These are phyloP conservation scores for Botryotinia convoluta DNA, from an alignment of 2,329 filamentous ascomycete species.

Conservation along the genomic window DNA sequence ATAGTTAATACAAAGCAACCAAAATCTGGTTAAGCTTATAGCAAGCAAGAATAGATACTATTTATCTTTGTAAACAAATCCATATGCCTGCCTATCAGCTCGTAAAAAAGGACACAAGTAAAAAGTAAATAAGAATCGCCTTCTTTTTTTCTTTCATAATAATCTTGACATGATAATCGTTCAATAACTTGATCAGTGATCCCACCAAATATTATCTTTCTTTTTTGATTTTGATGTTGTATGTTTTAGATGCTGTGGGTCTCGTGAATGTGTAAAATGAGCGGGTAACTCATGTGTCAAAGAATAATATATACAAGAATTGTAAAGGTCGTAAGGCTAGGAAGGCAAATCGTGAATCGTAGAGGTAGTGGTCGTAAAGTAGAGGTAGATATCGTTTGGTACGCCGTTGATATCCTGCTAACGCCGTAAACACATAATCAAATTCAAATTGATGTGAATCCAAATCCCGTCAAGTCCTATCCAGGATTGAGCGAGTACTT, in stretches of 20 bases:
- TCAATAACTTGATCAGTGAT: constrained; percentile 13
- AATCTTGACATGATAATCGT: constrained; percentile 23
- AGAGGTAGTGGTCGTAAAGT: constrained; percentile 20
- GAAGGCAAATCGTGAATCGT: constrained; percentile 28
- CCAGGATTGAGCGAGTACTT: constrained; percentile 34
- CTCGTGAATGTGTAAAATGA: constrained; percentile 36
- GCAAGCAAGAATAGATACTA: constrained; percentile 16
- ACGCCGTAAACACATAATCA: constrained; percentile 30
- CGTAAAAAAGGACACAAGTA: constrained; percentile 16
- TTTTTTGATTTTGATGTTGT: constrained; percentile 21
- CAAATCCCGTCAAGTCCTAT: constrained; percentile 35
- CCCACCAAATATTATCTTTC: constrained; percentile 6
- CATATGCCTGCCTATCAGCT: constrained; percentile 5
- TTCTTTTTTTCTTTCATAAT: constrained; percentile 20
- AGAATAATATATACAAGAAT: constrained; percentile 32
- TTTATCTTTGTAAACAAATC: constrained; percentile 11
- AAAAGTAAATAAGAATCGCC: constrained; percentile 14
- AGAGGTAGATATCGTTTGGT: constrained; percentile 19
- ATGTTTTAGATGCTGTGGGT: constrained; percentile 16
- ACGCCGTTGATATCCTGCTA: constrained; percentile 30
- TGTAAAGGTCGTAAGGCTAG: constrained; percentile 24
- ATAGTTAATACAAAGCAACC: constrained; percentile 22
- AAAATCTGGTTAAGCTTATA: constrained; percentile 22
- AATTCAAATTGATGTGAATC: constrained; percentile 32
- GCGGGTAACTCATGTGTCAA: constrained; percentile 14